These are phyloP conservation scores for Aspergillus amoenus DNA, from an alignment of 2,329 filamentous ascomycete genomes.

Conservation along the genomic window DNA sequence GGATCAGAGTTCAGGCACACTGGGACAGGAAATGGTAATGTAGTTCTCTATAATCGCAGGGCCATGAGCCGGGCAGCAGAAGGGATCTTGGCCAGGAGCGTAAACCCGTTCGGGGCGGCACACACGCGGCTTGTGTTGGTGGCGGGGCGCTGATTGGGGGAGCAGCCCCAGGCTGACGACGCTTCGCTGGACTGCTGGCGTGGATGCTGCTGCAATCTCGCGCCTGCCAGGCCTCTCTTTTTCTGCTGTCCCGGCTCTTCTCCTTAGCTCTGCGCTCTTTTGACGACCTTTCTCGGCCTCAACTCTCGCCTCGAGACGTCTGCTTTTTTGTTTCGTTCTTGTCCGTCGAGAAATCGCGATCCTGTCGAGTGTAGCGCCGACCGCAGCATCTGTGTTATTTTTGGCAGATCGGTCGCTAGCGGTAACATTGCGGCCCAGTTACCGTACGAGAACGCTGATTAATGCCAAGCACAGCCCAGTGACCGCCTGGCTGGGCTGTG, in stretches of 20 bases:
- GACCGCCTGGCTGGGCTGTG: conserved; percentile 30
- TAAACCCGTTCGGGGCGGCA: conserved; percentile 28
- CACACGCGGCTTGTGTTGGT: conserved; percentile 37
- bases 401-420: conserved; percentile 7
- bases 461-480: conserved; percentile 27
- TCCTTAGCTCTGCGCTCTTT: conserved; percentile 13
- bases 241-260: conserved; percentile 13
- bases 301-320: neutral
- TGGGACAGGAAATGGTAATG: neutral
- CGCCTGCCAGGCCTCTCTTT: conserved; percentile 11
- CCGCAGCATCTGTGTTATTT: conserved; percentile 8
- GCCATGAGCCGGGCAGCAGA: neutral
- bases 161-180: conserved; percentile 36
- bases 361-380: neutral
- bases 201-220: conserved; percentile 15
- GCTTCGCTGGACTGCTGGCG: conserved; percentile 27
- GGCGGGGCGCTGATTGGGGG: conserved; percentile 36
- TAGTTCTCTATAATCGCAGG: neutral
- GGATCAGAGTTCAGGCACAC: neutral
- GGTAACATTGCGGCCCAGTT: conserved; percentile 15
- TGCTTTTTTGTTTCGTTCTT: neutral
- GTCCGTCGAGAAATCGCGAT: neutral
- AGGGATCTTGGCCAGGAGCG: conserved; percentile 31
- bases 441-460: conserved; percentile 14
- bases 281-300: neutral